These are phyloP conservation scores for Colletotrichum eremochloae DNA, from an alignment of 2,329 filamentous ascomycete genomes.

Conservation along the genomic window DNA sequence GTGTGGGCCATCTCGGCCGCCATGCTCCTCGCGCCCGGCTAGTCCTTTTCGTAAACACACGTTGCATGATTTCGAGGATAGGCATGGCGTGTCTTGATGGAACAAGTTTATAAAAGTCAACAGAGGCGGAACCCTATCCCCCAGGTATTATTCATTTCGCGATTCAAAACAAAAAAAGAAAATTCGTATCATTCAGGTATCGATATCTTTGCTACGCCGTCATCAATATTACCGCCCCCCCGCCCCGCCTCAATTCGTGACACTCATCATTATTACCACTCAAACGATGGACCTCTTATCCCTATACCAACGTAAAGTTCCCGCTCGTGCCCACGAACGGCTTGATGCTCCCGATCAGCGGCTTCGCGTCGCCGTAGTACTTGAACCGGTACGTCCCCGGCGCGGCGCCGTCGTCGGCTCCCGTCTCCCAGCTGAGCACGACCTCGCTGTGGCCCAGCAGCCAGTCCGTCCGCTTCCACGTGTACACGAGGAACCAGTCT, in stretches of 20 bases:
- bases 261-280: background rate
- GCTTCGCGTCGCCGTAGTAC: constrained; percentile 90
- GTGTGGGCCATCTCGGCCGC: too few species aligned
- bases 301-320: constrained; percentile 59
- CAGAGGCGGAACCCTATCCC: too few species aligned
- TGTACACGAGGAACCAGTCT: constrained; percentile 87
- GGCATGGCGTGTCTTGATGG: too few species aligned
- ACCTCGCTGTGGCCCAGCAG: constrained; percentile 83
- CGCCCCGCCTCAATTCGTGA: too few species aligned
- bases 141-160: too few species aligned
- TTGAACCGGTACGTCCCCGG: constrained; percentile 80
- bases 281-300: background rate
- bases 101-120: too few species aligned
- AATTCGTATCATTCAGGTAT: background rate
- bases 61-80: too few species aligned
- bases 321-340: constrained; percentile 78
- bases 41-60: too few species aligned
- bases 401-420: constrained; percentile 52
- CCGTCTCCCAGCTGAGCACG: constrained; percentile 84
- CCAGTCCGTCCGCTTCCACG: constrained; percentile 80
- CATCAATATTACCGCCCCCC: background rate
- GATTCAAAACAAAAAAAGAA: background rate
- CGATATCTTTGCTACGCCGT: too few species aligned
- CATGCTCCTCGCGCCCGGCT: too few species aligned
- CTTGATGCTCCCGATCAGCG: constrained; percentile 69